Evolutionary conservation across 345 rosid genomes (phyloP).

Genomic region (Camelina sativa): DNA sequence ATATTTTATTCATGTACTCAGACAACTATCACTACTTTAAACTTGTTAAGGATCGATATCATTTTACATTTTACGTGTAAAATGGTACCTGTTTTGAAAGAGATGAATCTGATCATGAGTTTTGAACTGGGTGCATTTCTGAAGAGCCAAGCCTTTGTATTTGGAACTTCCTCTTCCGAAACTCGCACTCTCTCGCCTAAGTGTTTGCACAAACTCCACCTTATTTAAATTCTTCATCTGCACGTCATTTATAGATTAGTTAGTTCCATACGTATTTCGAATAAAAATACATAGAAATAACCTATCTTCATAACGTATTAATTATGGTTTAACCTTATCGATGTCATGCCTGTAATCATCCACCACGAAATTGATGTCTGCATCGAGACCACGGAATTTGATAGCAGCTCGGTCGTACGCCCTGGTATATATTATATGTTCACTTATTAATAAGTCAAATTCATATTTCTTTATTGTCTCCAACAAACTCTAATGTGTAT

Average conservation of each 20-base stretch:
- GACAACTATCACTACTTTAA: neutral
- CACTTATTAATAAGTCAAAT: constrained; percentile 22
- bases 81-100: constrained; percentile 41
- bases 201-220: constrained; percentile 92
- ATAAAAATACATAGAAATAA: neutral
- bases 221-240: constrained; percentile 82
- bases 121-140: constrained; percentile 55
- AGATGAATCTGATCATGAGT: constrained; percentile 42
- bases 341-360: constrained; percentile 84
- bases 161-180: constrained; percentile 94
- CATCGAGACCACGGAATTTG: constrained; percentile 89
- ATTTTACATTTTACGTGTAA: neutral
- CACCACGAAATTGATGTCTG: constrained; percentile 86
- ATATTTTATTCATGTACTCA: neutral
- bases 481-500: constrained; percentile 55
- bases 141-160: constrained; percentile 85
- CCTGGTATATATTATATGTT: constrained; percentile 47
- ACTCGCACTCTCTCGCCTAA: constrained; percentile 94
- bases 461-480: neutral
- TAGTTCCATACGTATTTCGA: neutral
- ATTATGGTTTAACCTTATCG: constrained; percentile 60
- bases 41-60: neutral
- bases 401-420: constrained; percentile 98
- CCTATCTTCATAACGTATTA: neutral
- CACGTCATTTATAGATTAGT: neutral